phyloP scores from a whole-genome alignment of 768 basidiomycete genomes.

The Russula ochroleuca region DNA sequence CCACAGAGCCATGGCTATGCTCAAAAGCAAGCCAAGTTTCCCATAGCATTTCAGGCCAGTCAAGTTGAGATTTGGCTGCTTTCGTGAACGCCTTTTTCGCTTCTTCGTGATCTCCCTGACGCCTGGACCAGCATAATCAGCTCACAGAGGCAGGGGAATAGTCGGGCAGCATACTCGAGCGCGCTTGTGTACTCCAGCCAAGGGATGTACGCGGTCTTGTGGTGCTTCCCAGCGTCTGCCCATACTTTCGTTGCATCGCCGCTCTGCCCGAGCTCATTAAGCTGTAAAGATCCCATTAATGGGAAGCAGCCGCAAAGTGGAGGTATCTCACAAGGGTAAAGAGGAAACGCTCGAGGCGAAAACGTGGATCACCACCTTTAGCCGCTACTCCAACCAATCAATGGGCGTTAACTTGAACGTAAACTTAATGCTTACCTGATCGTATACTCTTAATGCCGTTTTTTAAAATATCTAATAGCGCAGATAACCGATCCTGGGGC shows the following conservation, averaged over 20 bases:
- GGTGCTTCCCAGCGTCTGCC: conserved; percentile 60
- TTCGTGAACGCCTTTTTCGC: conserved; percentile 66
- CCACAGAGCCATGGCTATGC: conserved; percentile 69
- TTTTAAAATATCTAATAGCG: conserved; percentile 44
- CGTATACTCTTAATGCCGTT: conserved; percentile 18
- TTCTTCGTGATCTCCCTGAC: conserved; percentile 51
- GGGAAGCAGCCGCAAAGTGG: conserved; percentile 17
- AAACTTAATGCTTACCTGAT: conserved; percentile 4
- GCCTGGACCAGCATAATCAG: conserved; percentile 34
- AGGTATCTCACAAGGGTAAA: conserved; percentile 66
- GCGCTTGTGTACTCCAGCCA: conserved; percentile 75
- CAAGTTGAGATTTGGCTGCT: conserved; percentile 66
- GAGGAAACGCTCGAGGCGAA: conserved; percentile 81
- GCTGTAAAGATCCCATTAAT: conserved; percentile 22
- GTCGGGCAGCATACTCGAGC: conserved; percentile 50
- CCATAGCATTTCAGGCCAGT: conserved; percentile 95
- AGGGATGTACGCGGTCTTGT: conserved; percentile 65
- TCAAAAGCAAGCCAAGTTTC: conserved; percentile 90
- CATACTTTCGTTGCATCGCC: conserved; percentile 48
- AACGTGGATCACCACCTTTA: conserved; percentile 64
- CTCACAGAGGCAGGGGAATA: conserved; percentile 7
- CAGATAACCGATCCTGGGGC: conserved; percentile 47
- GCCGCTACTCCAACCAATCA: conserved; percentile 42
- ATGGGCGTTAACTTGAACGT: neutral
- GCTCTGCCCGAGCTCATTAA: conserved; percentile 42